Base-by-base conservation (phyloP, 768 basidiomycete genomes). In the Tricholoma hemisulphureum region DNA sequence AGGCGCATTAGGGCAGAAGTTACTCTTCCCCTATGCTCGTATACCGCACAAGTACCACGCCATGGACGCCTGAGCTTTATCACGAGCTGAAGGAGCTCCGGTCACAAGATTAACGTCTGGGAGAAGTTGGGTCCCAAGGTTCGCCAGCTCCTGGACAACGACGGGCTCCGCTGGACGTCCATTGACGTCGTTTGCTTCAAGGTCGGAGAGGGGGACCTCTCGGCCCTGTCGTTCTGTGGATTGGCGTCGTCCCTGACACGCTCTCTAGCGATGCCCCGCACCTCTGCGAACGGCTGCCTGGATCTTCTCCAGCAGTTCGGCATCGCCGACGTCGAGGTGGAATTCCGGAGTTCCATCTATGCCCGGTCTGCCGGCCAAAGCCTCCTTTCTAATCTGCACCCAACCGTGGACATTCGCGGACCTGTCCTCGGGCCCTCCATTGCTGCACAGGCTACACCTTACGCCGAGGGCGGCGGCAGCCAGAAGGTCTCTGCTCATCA, bases 301-400 rank as follows among this genome's bases (percentile, higher is more conserved):
- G 58, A 50, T 23, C 63, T 73, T 57, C 76, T 78, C 64, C n/a
- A n/a, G n/a, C 59, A 68, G 60, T 62, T 68, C 64, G 23, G 64
- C 16, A 67, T 75, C 63, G 43, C 48, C 29, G 67, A 77, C 56
- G 59, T 78, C 63, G 71, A 78, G 46, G 58, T 78, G 32, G 76
- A 71, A 14, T 78, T 54, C 58, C 71, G 73, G 24, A 73, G 73
- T 60, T 73, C 71, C 28, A 21, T 63, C 45, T 58, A 55, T 65
- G 61, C 37, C 61, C 41, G 55, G 51, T 41, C 57, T 23, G 60
- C 45, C 58, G 71, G 75, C 56, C 68, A 69, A 55, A 55, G 61
- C 32, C 73, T 79, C 39, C 67, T 66, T 57, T 39, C 34, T 20
- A 60, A 72, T 65, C 23, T 48, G 10, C 54, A 75, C 55, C 58